Evolutionary conservation across 805 yeast species (phyloP).

Genomic region (Diddensiella santjacobensis): DNA sequence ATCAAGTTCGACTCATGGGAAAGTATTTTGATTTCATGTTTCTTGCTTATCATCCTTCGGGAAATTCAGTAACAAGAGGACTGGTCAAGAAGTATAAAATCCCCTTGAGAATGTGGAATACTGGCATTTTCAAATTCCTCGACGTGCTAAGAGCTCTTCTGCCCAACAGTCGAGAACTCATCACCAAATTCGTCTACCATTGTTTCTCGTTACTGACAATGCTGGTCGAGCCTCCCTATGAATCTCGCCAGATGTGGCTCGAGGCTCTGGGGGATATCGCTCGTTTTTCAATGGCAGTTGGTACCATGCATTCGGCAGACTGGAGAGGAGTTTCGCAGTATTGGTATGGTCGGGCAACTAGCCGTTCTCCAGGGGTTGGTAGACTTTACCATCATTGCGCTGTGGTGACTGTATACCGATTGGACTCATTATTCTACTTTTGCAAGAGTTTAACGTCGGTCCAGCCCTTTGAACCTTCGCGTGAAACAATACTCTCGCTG

Average conservation of each 20-base stretch:
- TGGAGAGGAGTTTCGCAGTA: slow-evolving; percentile 81
- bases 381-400: slow-evolving; percentile 84
- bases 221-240: slow-evolving; percentile 26
- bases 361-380: slow-evolving; percentile 76
- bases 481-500: slow-evolving; percentile 18
- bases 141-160: slow-evolving; percentile 20
- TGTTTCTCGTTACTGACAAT: slow-evolving; percentile 23
- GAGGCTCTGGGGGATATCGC: slow-evolving; percentile 84
- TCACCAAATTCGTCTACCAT: slow-evolving; percentile 21
- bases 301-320: slow-evolving; percentile 74
- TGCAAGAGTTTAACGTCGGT: slow-evolving; percentile 22
- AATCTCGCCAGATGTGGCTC: slow-evolving; percentile 51
- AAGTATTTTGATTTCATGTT: slow-evolving; percentile 25
- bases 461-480: slow-evolving; percentile 22
- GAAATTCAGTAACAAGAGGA: slow-evolving; percentile 17
- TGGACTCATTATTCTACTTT: slow-evolving; percentile 25
- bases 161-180: slow-evolving; percentile 20
- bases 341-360: slow-evolving; percentile 76
- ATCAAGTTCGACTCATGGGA: slow-evolving; percentile 20
- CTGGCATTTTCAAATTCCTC: slow-evolving; percentile 26
- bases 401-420: slow-evolving; percentile 71
- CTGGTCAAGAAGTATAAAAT: slow-evolving; percentile 25
- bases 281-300: slow-evolving; percentile 82
- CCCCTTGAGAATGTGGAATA: slow-evolving; percentile 25
- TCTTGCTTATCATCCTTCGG: slow-evolving; percentile 24